Conservation (phyloP, 2,329 filamentous ascomycete genomes). For the Byssochlamys sp. region DNA sequence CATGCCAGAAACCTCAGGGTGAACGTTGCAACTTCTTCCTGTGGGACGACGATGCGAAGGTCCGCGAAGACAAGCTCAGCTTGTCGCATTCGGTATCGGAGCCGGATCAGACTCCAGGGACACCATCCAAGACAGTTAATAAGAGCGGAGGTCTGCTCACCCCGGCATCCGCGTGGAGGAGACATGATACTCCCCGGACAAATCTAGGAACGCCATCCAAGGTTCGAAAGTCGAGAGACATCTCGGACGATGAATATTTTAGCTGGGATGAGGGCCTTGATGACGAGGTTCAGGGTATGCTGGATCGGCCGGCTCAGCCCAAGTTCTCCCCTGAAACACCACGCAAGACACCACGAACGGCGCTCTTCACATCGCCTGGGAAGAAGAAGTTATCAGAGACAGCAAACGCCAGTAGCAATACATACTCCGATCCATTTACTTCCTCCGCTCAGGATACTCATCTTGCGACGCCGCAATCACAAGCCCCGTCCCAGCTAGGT, state of each 20-base stretch:
- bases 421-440: slow-evolving; percentile 10
- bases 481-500: neutral
- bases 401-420: slow-evolving; percentile 9
- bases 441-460: neutral
- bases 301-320: slow-evolving; percentile 15
- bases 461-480: neutral
- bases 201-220: slow-evolving; percentile 11
- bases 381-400: slow-evolving; percentile 28
- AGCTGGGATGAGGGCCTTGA: slow-evolving; percentile 29
- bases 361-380: slow-evolving; percentile 22
- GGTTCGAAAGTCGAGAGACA: slow-evolving; percentile 21
- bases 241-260: slow-evolving; percentile 26
- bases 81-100: slow-evolving; percentile 43
- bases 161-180: slow-evolving; percentile 22
- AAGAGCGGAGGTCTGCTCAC: slow-evolving; percentile 20
- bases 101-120: slow-evolving; percentile 16
- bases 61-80: slow-evolving; percentile 42
- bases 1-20: slow-evolving; percentile 43
- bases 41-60: slow-evolving; percentile 50
- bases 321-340: slow-evolving; percentile 26
- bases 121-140: slow-evolving; percentile 13
- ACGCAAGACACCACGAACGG: slow-evolving; percentile 27
- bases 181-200: slow-evolving; percentile 7
- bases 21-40: slow-evolving; percentile 52
- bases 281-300: slow-evolving; percentile 19